These are phyloP conservation scores for Rhodomyrtus tomentosa DNA, from an alignment of 345 rosid genomes.

Conservation along the genomic window DNA sequence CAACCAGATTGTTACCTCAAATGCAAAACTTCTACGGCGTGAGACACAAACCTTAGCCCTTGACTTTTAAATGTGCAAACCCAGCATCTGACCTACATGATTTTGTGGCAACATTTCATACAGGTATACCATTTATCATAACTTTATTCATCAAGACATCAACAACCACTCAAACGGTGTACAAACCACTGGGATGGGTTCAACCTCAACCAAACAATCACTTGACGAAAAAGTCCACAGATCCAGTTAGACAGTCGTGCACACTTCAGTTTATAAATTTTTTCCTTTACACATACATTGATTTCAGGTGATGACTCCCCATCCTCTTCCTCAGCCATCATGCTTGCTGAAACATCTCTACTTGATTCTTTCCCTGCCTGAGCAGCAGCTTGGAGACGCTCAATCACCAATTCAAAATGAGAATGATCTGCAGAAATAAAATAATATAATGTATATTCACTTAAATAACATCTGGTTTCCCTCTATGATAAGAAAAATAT, in stretches of 20 bases:
- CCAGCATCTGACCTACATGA: background rate
- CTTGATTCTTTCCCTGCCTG: constrained; percentile 21
- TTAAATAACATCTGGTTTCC: background rate
- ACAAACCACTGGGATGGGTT: background rate
- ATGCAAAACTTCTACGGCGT: background rate
- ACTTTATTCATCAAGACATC: background rate
- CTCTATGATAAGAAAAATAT: background rate
- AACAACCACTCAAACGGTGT: background rate
- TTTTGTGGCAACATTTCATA: background rate
- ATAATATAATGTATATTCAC: background rate
- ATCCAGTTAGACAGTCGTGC: background rate
- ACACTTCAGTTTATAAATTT: background rate
- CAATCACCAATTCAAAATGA: constrained; percentile 47
- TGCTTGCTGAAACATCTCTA: constrained; percentile 19
- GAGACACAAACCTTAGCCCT: background rate
- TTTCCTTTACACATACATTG: constrained; percentile 16
- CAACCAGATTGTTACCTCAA: background rate
- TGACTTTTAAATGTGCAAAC: background rate
- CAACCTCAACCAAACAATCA: background rate
- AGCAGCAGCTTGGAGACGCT: constrained; percentile 45
- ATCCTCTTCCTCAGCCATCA: constrained; percentile 18
- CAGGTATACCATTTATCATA: background rate
- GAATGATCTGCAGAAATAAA: constrained; percentile 35
- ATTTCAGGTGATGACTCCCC: constrained; percentile 19
- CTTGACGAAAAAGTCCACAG: background rate